phyloP scores from a whole-genome alignment of 768 basidiomycete genomes.

The Boletus reticulatus region DNA sequence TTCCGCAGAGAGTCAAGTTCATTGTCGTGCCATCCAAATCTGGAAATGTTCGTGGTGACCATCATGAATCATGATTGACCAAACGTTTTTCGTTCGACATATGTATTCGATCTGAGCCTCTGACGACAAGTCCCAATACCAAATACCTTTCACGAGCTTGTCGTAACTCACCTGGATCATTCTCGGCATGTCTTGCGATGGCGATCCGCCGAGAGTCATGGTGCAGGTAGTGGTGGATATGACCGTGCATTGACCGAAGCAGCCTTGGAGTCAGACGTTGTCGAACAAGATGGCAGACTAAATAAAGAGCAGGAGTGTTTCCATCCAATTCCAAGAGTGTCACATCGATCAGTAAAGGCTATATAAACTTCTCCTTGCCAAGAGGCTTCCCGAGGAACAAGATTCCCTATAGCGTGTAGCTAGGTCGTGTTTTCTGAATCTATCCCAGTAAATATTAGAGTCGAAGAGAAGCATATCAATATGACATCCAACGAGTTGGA shows the following conservation, averaged over 20 bases:
- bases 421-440: not conserved
- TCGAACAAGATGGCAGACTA: conserved; percentile 24
- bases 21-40: too few relatives aligned
- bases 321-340: conserved; percentile 18
- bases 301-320: not conserved
- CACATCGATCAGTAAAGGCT: conserved; percentile 12
- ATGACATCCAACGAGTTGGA: too few relatives aligned
- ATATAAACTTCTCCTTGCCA: not conserved
- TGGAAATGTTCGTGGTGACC: too few relatives aligned
- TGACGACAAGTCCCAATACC: too few relatives aligned
- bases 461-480: not conserved
- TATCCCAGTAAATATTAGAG: not conserved
- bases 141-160: too few relatives aligned
- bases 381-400: not conserved
- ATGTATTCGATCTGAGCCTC: too few relatives aligned
- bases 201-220: conserved; percentile 15
- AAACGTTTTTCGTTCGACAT: too few relatives aligned
- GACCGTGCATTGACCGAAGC: conserved; percentile 31
- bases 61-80: too few relatives aligned
- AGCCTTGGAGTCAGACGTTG: conserved; percentile 30
- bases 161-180: not conserved
- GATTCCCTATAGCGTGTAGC: not conserved
- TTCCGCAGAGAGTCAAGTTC: too few relatives aligned
- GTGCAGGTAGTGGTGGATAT: conserved; percentile 15
- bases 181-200: conserved; percentile 7